These are phyloP conservation scores for Dendrobium chrysotoxum DNA, from an alignment of 106 monocot genomes.

Conservation along the genomic window DNA sequence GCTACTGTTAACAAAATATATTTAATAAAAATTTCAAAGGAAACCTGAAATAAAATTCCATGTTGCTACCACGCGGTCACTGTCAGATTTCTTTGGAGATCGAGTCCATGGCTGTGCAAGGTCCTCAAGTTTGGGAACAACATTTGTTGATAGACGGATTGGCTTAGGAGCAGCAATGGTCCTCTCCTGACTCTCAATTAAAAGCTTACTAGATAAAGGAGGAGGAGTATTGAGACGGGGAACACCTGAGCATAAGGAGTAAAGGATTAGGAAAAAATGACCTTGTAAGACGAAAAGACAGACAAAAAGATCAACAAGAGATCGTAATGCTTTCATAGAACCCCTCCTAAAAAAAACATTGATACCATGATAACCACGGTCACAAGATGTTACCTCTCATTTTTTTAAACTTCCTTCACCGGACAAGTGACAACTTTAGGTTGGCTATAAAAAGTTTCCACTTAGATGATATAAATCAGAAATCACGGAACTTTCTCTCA, in stretches of 20 bases:
- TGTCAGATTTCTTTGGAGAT: slow-evolving; percentile 83
- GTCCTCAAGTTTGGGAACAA: slow-evolving; percentile 54
- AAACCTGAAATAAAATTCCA: slow-evolving; percentile 85
- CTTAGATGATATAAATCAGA: no score
- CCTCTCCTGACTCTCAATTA: slow-evolving; percentile 52
- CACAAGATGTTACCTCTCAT: no score
- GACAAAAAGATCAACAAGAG: not conserved
- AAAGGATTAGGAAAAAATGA: not conserved
- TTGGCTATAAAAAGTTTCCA: no score
- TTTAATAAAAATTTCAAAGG: slow-evolving; percentile 4
- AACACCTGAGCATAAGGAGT: slow-evolving; percentile 38
- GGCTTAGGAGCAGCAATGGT: slow-evolving; percentile 55
- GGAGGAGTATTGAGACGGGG: slow-evolving; percentile 96
- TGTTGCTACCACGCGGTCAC: slow-evolving; percentile 53
- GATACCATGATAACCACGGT: no score
- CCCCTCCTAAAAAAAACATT: not conserved
- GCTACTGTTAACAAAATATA: not conserved
- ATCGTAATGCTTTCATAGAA: not conserved
- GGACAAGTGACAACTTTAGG: no score
- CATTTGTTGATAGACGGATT: slow-evolving; percentile 43
- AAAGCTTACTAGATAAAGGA: slow-evolving; percentile 44
- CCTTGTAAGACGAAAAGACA: not conserved
- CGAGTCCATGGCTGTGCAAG: slow-evolving; percentile 88
- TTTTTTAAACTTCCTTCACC: no score
- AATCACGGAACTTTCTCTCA: no score